Base-by-base conservation (phyloP, 371 early-diverging fungal genomes). In the Mucor mucedo region DNA sequence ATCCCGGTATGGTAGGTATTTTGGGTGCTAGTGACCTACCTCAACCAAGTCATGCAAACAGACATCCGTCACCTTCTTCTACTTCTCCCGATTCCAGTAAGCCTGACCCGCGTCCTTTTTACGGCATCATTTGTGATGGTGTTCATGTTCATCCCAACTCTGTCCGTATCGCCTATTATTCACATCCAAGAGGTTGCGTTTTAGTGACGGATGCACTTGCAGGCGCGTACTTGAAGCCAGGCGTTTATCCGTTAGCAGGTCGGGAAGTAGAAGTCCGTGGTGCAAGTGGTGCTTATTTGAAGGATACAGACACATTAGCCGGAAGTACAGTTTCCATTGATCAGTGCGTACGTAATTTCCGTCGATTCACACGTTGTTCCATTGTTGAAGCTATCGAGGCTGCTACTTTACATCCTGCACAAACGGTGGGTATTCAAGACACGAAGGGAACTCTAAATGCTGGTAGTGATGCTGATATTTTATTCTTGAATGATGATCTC, bases 101-200 rank as follows among this genome's bases (percentile, higher is more conserved):
- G 33, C 72, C 79, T 21, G 84, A 79, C 48, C 80, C 85, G 16
- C 85, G 90, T 39, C 90, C 91, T 7, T 90, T 85, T 77, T 92
- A 90, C 68, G 92, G 92, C 21, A 72, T 91, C 60, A 92, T 92
- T 66, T 90, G 90, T 62, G 91, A 91, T 65, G 91, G 92, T 52
- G 82, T 90, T 55, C 91, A 91, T 64, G 91, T 89, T 5, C 91
- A 92, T 66, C 92, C 91, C 28, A 90, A 91, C 73, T 89, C 90
- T 5, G 83, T 91, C 30, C 87, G 88, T 71, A 89, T 91, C 33
- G 92, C 91, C 16, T 91, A 92, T 69, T 86, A 89, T 49, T 84
- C 91, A 2, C 91, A 92, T 59, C 91, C 92, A 1, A 70, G 73
- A 41, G 91, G 92, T 4, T 90, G 84, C 35, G 80, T 90, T 58